Percentiles rank a stretch among this genome's conserved stretches.
phyloP scores from a whole-genome alignment of 2,329 filamentous ascomycete genomes.

The Aspergillus pseudoglaucus region DNA sequence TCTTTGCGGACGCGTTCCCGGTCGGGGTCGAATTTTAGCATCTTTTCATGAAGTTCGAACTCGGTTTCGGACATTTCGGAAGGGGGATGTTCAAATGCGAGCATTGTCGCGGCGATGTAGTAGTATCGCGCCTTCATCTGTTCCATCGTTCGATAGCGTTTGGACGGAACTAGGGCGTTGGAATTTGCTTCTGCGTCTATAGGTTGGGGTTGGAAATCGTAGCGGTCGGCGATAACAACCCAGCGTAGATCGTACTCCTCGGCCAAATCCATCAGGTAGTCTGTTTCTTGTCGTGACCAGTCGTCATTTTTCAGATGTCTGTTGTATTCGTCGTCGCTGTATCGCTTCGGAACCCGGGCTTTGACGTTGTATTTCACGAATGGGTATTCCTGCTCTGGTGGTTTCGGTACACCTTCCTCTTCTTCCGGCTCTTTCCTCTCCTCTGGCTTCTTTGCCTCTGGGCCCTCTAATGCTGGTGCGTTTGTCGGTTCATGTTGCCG shows the following conservation, averaged over 20 bases:
- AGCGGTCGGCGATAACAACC: constrained; percentile 87
- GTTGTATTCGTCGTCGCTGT: constrained; percentile 82
- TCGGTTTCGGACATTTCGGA: constrained; percentile 84
- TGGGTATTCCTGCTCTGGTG: constrained; percentile 43
- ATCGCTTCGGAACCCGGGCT: constrained; percentile 64
- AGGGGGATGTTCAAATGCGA: constrained; percentile 70
- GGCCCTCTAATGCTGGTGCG: constrained; percentile 30
- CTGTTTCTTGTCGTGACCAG: constrained; percentile 90
- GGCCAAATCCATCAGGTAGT: constrained; percentile 73
- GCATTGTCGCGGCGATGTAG: constrained; percentile 72
- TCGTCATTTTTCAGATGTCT: constrained; percentile 64
- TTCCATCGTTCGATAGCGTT: constrained; percentile 65
- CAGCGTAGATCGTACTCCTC: constrained; percentile 80
- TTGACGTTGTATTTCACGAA: constrained; percentile 88
- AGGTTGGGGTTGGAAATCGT: constrained; percentile 54
- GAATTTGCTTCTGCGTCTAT: constrained; percentile 22
- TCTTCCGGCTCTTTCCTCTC: constrained; percentile 33
- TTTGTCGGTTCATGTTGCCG: constrained; percentile 51
- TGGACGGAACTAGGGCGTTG: constrained; percentile 30
- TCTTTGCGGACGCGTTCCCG: constrained; percentile 77
- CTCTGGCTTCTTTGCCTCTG: constrained; percentile 29
- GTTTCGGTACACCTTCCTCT: constrained; percentile 28
- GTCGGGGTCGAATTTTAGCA: constrained; percentile 76
- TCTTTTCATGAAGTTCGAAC: constrained; percentile 73
- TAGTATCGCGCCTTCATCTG: constrained; percentile 91